A percentile compares a stretch with the other conserved stretches of the same genome.
Conservation (phyloP, 805 yeast genomes). For the Groenewaldozyma tartarivorans region DNA sequence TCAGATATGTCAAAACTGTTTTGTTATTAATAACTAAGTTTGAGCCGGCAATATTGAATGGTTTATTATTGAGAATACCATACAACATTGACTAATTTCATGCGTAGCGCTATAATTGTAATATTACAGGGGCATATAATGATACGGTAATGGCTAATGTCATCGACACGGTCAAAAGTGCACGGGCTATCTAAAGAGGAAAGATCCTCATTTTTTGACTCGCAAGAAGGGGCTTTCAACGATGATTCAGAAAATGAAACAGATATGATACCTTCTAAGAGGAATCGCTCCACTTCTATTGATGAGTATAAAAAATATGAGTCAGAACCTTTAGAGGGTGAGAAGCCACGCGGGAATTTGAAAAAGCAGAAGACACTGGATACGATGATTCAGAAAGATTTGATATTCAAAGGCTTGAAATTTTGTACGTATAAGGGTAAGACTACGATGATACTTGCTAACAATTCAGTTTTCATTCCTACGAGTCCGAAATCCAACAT, state of each 20-base stretch:
- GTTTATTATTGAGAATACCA: too few species aligned
- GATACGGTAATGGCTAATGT: too few species aligned
- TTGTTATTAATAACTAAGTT: too few species aligned
- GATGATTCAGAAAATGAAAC: neutral
- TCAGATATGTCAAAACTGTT: too few species aligned
- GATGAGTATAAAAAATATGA: neutral
- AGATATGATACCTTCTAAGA: neutral
- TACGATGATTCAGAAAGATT: neutral
- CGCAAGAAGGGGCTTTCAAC: constrained; percentile 4
- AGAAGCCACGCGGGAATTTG: neutral
- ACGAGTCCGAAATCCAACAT: constrained; percentile 7
- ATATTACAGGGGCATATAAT: too few species aligned
- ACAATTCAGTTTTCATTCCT: constrained; percentile 9
- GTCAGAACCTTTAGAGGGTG: constrained; percentile 1
- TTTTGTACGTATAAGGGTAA: constrained; percentile 8
- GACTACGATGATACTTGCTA: neutral
- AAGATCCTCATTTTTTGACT: constrained; percentile 2
- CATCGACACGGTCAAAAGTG: too few species aligned
- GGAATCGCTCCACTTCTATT: neutral
- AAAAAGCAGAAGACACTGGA: neutral
- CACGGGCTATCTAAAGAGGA: constrained; percentile 2
- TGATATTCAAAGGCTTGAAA: constrained; percentile 8
- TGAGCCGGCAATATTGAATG: too few species aligned
- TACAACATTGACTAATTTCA: too few species aligned
- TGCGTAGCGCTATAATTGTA: too few species aligned